These are phyloP conservation scores for Stropharia rugosoannulata DNA, from an alignment of 768 basidiomycete genomes.

Conservation along the genomic window DNA sequence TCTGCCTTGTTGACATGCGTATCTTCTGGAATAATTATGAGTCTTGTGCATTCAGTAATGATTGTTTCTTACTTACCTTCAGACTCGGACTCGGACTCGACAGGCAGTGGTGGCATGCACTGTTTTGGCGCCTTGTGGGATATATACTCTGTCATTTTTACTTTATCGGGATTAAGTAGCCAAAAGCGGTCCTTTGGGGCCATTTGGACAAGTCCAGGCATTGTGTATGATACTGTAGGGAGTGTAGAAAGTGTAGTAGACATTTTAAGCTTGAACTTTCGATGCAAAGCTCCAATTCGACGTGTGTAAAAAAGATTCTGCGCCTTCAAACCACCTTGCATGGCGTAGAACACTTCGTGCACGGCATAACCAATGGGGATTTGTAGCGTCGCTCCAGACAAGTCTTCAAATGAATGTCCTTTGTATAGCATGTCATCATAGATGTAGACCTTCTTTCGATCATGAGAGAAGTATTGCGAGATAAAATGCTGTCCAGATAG, in stretches of 20 bases:
- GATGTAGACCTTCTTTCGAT: constrained; percentile 16
- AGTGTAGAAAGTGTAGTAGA: not conserved
- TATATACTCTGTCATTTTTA: not conserved
- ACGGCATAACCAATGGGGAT: constrained; percentile 13
- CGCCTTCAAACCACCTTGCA: constrained; percentile 15
- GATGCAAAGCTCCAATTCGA: not conserved
- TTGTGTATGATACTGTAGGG: not conserved
- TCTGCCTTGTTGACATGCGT: not conserved
- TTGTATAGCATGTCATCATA: constrained; percentile 19
- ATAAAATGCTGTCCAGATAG: constrained; percentile 19
- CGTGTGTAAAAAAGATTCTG: constrained; percentile 15
- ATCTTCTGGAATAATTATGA: not conserved
- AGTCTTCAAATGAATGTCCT: constrained; percentile 12
- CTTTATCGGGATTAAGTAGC: not conserved
- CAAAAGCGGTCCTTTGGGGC: not conserved
- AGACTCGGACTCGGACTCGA: not conserved
- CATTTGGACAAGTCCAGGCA: not conserved
- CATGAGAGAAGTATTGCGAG: constrained; percentile 15
- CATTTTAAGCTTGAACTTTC: not conserved
- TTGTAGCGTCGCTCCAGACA: constrained; percentile 9
- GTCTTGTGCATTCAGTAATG: not conserved
- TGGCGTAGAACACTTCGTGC: constrained; percentile 17
- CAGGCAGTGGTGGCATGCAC: not conserved
- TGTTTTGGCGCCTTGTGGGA: not conserved
- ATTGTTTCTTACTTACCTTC: not conserved